These are phyloP conservation scores for Verbena officinalis DNA, from an alignment of 257 asterid species.

Conservation along the genomic window DNA sequence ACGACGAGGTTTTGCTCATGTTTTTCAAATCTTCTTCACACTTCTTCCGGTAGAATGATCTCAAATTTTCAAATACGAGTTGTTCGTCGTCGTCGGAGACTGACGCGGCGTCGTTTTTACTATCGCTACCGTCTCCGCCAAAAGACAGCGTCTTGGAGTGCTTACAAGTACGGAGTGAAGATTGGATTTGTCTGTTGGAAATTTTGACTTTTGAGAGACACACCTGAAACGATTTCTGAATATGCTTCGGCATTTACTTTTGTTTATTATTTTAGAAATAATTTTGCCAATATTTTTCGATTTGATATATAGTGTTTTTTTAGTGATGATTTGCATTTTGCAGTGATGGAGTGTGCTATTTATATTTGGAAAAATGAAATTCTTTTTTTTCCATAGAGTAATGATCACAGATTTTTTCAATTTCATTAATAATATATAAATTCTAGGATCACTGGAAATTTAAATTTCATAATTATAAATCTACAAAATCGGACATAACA, in stretches of 20 bases:
- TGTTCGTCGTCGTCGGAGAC: conserved; percentile 50
- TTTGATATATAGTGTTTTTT: background rate
- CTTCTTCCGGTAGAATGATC: conserved; percentile 39
- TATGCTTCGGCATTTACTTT: conserved; percentile 46
- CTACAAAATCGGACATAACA: too few species aligned
- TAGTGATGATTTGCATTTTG: background rate
- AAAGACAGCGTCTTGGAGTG: conserved; percentile 46
- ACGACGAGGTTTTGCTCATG: background rate
- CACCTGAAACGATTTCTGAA: conserved; percentile 43
- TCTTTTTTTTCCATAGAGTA: background rate
- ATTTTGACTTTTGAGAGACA: conserved; percentile 42
- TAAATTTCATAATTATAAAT: too few species aligned
- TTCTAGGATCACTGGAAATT: too few species aligned
- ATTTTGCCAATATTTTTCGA: background rate
- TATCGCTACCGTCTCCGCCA: background rate
- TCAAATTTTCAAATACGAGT: conserved; percentile 49
- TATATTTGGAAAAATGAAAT: conserved; percentile 15
- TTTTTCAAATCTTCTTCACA: conserved; percentile 30
- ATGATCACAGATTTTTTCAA: too few species aligned
- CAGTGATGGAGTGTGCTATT: background rate
- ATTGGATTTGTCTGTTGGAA: conserved; percentile 19
- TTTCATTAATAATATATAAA: too few species aligned
- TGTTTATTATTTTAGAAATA: too few species aligned
- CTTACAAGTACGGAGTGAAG: conserved; percentile 29
- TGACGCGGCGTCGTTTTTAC: conserved; percentile 30